Base-by-base conservation (phyloP, 345 rosid species). In the Barbarea vulgaris region DNA sequence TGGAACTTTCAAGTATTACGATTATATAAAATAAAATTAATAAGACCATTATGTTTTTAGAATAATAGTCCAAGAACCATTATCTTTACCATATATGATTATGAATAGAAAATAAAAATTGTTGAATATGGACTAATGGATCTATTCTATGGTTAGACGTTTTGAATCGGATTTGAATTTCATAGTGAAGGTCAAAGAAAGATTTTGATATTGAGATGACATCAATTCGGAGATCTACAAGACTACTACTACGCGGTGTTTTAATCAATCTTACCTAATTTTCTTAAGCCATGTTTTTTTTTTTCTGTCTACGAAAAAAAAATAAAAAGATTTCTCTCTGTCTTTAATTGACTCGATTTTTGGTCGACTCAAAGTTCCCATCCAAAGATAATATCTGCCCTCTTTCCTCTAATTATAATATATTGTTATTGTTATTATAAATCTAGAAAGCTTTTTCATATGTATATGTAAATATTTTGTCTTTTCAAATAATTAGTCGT, bases 231-330 rank as follows among this genome's bases (percentile, higher is more conserved):
- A 25, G 13, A 63, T 70, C 44, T 77, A 41, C 2, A 15, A 62
- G 36, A 62, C 52, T 25, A 9, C 59, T 64, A 70, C 80, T n/a
- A n/a, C n/a, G n/a, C n/a, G n/a, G 76, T 63, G 76, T 64, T 77
- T 15, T 21, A 36, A 64, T 54, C 71, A 77, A 63, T 64, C 76
- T 36, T 12, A 70, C 80, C 76, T 77, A 56, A 54, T 9, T 33
- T 63, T 70, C 14, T 46, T 6, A 39, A 44, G 27, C 60, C 63
- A 41, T 19, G n/a, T n/a, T n/a, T n/a, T n/a, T n/a, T n/a, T n/a
- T n/a, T n/a, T n/a, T n/a, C n/a, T n/a, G n/a, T n/a, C n/a, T n/a
- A n/a, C n/a, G n/a, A n/a, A n/a, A n/a, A n/a, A n/a, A n/a, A n/a
- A n/a, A n/a, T n/a, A n/a, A n/a, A n/a, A n/a, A 39, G 52, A 37